Evolutionary conservation across 1,284 basidiomycete genomes (phyloP), one percentile per base, ranked within the genome.

Genomic region (Pseudozyma thailandica): DNA sequence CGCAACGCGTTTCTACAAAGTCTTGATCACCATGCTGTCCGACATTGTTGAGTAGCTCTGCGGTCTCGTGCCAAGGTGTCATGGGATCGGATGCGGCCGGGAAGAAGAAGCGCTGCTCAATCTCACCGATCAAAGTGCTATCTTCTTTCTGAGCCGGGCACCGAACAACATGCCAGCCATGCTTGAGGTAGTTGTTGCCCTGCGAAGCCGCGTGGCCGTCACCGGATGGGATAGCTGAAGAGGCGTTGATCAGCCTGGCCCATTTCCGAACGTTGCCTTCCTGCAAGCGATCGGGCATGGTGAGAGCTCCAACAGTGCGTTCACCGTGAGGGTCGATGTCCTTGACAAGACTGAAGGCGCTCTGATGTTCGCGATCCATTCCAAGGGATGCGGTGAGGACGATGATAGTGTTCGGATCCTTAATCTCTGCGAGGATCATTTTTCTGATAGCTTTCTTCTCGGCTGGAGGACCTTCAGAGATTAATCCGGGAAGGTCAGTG

Each of bases 131-230:
- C 10, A 30, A 25, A n/a, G 1, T 7, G n/a, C 44, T 54, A 13
- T 45, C 41, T 39, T 65, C 62, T 15, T 53, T n/a, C 20, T 48
- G 51, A 7, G 55, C 47, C n/a, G 50, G 55, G 26, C 62, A 59
- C 16, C 56, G 55, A 2, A 65, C 51, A 7, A 65, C 56, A 31
- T 65, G 51, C 56, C 62, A 65, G n/a, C 62, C 62, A 12, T 65
- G 62, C 41, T 57, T 52, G 27, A 63, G 53, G 43, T 28, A 48
- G 6, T 56, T n/a, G 16, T 35, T 35, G 45, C 47, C 37, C 15
- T 39, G 39, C 4, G 18, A 21, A 9, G 8, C 23, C 7, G 31
- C 26, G 35, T 21, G 23, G 18, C 6, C 21, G 46, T 25, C 8
- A n/a, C 10, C 15, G 23, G 15, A 10, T 18, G 23, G 16, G 23